These are phyloP conservation scores for Tolypocladium ophioglossoides DNA, from an alignment of 2,329 filamentous ascomycete genomes.

Conservation along the genomic window DNA sequence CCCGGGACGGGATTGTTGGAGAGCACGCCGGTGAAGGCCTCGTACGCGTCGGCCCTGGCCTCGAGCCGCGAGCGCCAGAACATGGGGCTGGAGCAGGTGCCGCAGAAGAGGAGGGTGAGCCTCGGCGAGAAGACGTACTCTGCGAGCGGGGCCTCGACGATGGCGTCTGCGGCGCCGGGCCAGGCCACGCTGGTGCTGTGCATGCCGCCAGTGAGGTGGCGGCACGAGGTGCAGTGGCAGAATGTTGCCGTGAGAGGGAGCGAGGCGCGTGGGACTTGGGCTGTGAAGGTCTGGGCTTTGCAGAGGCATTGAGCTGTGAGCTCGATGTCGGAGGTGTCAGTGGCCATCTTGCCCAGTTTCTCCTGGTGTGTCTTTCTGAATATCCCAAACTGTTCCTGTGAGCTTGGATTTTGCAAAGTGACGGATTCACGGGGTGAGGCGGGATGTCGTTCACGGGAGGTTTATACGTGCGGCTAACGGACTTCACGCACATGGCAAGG, in stretches of 20 bases:
- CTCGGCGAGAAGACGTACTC: conserved; percentile 23
- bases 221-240: conserved; percentile 40
- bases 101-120: conserved; percentile 28
- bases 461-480: neutral
- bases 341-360: neutral
- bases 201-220: conserved; percentile 32
- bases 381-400: neutral
- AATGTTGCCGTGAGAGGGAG: conserved; percentile 29
- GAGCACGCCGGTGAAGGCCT: neutral
- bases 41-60: neutral
- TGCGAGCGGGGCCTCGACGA: neutral
- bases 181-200: conserved; percentile 25
- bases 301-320: conserved; percentile 26
- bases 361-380: neutral
- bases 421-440: neutral
- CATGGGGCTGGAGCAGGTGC: conserved; percentile 28
- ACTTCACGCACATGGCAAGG: too few species aligned
- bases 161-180: conserved; percentile 20
- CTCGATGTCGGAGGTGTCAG: neutral
- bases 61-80: conserved; percentile 21
- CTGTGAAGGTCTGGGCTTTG: conserved; percentile 27
- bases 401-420: neutral
- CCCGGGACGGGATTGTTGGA: neutral
- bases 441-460: neutral
- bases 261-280: conserved; percentile 17